A percentile compares a stretch with the other conserved stretches of the same genome.
Conservation (phyloP, 2,329 filamentous ascomycete genomes). For the Clonostachys rhizophaga region DNA sequence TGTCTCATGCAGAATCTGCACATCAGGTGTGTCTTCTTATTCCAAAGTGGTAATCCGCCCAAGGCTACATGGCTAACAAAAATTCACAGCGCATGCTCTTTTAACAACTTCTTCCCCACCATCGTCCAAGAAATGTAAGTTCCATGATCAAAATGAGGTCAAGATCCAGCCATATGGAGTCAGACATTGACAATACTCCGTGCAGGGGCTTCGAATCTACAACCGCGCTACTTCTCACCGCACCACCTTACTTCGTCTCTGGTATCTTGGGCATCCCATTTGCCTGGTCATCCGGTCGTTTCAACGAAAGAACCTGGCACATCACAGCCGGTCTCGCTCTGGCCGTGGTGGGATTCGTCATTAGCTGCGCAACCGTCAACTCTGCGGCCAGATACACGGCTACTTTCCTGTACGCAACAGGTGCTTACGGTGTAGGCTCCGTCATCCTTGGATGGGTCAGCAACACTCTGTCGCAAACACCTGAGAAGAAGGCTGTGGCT, state of each 20-base stretch:
- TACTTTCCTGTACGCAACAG: slow-evolving; percentile 3
- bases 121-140: slow-evolving; percentile 11
- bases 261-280: slow-evolving; percentile 8
- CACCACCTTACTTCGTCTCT: slow-evolving; percentile 15
- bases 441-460: slow-evolving; percentile 9
- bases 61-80: slow-evolving; percentile 22
- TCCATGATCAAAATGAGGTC: slow-evolving; percentile 24
- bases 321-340: slow-evolving; percentile 6
- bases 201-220: slow-evolving; percentile 6
- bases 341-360: slow-evolving; percentile 12
- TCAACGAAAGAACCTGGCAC: slow-evolving; percentile 9
- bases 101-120: slow-evolving; percentile 14
- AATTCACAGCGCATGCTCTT: not conserved
- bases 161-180: slow-evolving; percentile 13
- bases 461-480: slow-evolving; percentile 8
- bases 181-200: slow-evolving; percentile 10
- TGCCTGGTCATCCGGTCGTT: slow-evolving; percentile 10
- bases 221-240: slow-evolving; percentile 14
- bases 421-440: slow-evolving; percentile 5
- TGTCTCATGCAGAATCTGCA: slow-evolving; percentile 47
- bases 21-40: slow-evolving; percentile 23
- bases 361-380: slow-evolving; percentile 9
- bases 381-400: slow-evolving; percentile 1
- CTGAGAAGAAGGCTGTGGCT: slow-evolving; percentile 10
- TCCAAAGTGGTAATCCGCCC: slow-evolving; percentile 27